These are phyloP conservation scores for Nevesoporus exiguus DNA, from an alignment of 768 basidiomycete genomes.

Conservation along the genomic window DNA sequence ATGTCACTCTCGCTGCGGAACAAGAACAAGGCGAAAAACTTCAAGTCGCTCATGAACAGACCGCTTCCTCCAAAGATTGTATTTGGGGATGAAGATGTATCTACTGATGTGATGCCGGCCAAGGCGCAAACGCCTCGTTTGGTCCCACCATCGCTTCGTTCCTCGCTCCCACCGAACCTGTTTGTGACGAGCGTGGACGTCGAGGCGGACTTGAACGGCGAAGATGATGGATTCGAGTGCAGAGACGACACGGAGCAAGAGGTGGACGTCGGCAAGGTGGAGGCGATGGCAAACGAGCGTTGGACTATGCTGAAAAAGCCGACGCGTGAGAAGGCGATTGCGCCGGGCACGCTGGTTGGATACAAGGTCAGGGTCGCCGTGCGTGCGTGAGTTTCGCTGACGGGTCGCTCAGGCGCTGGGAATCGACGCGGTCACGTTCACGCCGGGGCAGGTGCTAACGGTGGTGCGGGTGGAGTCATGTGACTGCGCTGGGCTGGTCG, in stretches of 20 bases:
- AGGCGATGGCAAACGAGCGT: slow-evolving; percentile 7
- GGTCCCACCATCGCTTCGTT: slow-evolving; percentile 62
- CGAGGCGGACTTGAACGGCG: slow-evolving; percentile 38
- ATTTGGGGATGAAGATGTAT: slow-evolving; percentile 32
- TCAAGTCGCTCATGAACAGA: slow-evolving; percentile 48
- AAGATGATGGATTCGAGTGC: slow-evolving; percentile 6
- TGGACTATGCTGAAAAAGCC: slow-evolving; percentile 26
- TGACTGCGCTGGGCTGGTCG: slow-evolving; percentile 8
- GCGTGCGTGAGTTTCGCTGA: neutral
- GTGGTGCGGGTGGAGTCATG: slow-evolving; percentile 38
- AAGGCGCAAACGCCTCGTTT: slow-evolving; percentile 33
- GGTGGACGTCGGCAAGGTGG: slow-evolving; percentile 5
- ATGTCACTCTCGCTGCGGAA: slow-evolving; percentile 54
- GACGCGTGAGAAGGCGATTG: slow-evolving; percentile 23
- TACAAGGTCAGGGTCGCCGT: slow-evolving; percentile 43
- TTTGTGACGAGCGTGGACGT: slow-evolving; percentile 75
- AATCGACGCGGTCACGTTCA: slow-evolving; percentile 54
- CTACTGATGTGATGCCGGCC: neutral
- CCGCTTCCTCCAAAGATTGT: slow-evolving; percentile 51
- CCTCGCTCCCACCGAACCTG: slow-evolving; percentile 54
- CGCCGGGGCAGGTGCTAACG: slow-evolving; percentile 56
- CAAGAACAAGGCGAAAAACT: slow-evolving; percentile 73
- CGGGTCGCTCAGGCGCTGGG: slow-evolving; percentile 45
- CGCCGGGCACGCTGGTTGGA: slow-evolving; percentile 36
- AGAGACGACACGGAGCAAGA: slow-evolving; percentile 5